These are phyloP conservation scores for Leccinum angustisporum DNA, from an alignment of 1,284 basidiomycete genomes.

Conservation along the genomic window DNA sequence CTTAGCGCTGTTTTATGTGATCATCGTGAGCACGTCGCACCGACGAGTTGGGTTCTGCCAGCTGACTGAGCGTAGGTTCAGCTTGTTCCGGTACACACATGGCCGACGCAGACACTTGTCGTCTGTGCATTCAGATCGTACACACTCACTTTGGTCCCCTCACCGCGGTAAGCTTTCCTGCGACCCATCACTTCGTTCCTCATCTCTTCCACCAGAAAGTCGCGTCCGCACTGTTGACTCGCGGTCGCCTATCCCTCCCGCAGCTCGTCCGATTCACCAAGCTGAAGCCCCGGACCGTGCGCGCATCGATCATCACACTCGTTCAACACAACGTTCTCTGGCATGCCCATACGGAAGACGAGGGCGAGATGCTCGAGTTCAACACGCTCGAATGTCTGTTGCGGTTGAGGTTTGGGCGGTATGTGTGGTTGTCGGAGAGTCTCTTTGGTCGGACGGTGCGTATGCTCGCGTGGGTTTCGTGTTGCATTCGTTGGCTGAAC, in stretches of 20 bases:
- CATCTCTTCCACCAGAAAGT: slow-evolving; percentile 56
- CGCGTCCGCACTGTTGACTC: slow-evolving; percentile 77
- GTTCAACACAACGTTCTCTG: slow-evolving; percentile 92
- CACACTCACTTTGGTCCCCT: slow-evolving; percentile 78
- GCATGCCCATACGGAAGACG: slow-evolving; percentile 75
- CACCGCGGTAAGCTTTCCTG: slow-evolving; percentile 52
- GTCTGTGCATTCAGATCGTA: slow-evolving; percentile 75
- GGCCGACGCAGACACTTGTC: slow-evolving; percentile 70
- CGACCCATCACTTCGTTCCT: background rate
- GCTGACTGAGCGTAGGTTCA: background rate
- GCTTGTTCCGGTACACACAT: slow-evolving; percentile 38
- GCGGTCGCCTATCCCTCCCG: slow-evolving; percentile 77
- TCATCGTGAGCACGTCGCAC: background rate
- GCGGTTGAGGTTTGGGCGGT: slow-evolving; percentile 77
- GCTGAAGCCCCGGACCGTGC: slow-evolving; percentile 61
- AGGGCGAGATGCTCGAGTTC: slow-evolving; percentile 75
- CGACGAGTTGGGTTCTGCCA: background rate
- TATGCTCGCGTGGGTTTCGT: slow-evolving; percentile 7
- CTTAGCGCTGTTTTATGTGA: slow-evolving; percentile 7
- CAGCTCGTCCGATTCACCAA: slow-evolving; percentile 68
- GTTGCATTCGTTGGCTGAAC: background rate
- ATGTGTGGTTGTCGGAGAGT: slow-evolving; percentile 71
- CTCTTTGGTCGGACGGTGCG: slow-evolving; percentile 71
- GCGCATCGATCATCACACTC: slow-evolving; percentile 78
- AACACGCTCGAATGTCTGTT: slow-evolving; percentile 79